Conservation (phyloP, 176 grass and related monocot species). For the Bromus sterilis region DNA sequence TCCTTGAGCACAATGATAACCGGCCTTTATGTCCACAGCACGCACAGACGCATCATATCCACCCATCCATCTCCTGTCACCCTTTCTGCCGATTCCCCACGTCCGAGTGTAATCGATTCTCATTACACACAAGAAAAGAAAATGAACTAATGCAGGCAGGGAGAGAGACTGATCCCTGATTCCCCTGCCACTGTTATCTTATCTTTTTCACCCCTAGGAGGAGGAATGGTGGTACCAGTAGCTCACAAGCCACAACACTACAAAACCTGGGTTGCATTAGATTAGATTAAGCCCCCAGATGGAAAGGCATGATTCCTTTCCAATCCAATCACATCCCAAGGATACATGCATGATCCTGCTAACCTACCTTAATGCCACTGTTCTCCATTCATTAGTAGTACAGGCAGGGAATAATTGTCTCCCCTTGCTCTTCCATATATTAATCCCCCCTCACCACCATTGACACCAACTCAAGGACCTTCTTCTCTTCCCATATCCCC, state of each 20-base stretch:
- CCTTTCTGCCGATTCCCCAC: neutral
- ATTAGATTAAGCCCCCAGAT: neutral
- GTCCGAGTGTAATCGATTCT: neutral
- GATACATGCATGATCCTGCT: neutral
- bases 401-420: slow-evolving; percentile 68
- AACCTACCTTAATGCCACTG: slow-evolving; percentile 8
- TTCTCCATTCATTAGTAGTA: slow-evolving; percentile 35
- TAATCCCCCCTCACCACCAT: neutral
- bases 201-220: neutral
- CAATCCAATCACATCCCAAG: slow-evolving; percentile 14
- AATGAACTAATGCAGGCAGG: neutral
- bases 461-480: neutral
- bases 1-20: neutral
- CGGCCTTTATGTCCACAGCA: neutral
- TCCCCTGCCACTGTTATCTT: neutral
- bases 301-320: slow-evolving; percentile 27
- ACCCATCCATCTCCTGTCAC: neutral
- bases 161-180: neutral
- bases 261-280: neutral
- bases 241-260: slow-evolving; percentile 29
- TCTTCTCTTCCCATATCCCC: neutral
- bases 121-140: neutral
- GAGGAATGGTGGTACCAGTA: no score
- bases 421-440: slow-evolving; percentile 35
- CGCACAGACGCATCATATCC: neutral